These are phyloP conservation scores for Aspergillus oerlinghausenensis DNA, from an alignment of 2,329 filamentous ascomycete genomes.

Conservation along the genomic window DNA sequence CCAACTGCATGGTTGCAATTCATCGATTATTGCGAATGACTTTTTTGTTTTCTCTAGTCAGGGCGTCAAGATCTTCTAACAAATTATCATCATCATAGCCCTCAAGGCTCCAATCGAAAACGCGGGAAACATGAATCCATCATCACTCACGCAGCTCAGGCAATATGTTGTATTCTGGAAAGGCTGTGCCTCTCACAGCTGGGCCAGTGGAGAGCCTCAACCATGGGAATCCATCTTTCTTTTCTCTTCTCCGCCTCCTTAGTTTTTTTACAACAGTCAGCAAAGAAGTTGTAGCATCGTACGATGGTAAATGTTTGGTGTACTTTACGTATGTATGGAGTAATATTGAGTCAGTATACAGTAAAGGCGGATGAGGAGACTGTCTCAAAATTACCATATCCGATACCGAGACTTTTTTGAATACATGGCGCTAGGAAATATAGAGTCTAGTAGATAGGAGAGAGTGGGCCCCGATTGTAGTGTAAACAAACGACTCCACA, in stretches of 20 bases:
- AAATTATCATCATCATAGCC: neutral
- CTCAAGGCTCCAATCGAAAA: conserved; percentile 11
- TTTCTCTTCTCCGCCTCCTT: conserved; percentile 4
- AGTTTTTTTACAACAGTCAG: neutral
- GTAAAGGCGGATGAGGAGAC: neutral
- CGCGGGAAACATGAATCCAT: conserved; percentile 11
- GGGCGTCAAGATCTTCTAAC: neutral
- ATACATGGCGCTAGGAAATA: neutral
- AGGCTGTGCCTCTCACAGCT: conserved; percentile 10
- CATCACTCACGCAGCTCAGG: conserved; percentile 8
- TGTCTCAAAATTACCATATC: conserved; percentile 1
- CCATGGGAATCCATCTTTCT: conserved; percentile 14
- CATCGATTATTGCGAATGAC: neutral
- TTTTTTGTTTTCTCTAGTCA: neutral
- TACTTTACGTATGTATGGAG: neutral
- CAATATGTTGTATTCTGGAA: conserved; percentile 23
- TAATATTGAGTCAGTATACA: neutral
- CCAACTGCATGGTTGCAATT: too few relatives aligned
- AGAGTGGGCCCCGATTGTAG: conserved; percentile 15
- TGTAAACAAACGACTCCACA: conserved; percentile 23
- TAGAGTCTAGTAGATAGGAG: conserved; percentile 7
- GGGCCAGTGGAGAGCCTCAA: conserved; percentile 27
- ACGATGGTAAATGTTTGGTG: neutral
- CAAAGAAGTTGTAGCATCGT: neutral
- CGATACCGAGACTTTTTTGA: neutral